These are phyloP conservation scores for Phylloporus scabripes DNA, from an alignment of 768 basidiomycete species.

Conservation along the genomic window DNA sequence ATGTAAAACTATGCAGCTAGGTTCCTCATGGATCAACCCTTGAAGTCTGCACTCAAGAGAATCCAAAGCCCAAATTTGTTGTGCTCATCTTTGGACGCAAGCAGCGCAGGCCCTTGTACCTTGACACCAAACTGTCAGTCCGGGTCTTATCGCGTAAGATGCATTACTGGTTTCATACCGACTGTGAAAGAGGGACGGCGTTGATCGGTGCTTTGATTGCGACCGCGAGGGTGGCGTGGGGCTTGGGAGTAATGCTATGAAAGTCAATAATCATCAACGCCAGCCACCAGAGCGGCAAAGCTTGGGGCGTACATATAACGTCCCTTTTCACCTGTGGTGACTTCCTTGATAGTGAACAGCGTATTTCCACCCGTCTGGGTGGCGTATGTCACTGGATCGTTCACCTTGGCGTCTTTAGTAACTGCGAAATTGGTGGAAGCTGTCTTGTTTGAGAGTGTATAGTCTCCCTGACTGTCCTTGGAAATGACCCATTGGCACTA, in stretches of 20 bases:
- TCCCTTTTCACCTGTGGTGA: constrained; percentile 1
- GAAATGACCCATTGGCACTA: constrained; percentile 10
- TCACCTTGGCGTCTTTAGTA: background rate
- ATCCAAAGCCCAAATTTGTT: background rate
- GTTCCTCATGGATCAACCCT: background rate
- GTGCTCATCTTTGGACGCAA: background rate
- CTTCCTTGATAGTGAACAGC: constrained; percentile 5
- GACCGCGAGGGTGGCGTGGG: background rate
- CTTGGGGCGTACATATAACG: background rate
- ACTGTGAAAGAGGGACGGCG: background rate
- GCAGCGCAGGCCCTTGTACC: background rate
- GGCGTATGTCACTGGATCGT: constrained; percentile 5
- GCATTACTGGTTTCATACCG: background rate
- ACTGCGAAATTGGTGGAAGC: background rate
- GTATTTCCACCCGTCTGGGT: background rate
- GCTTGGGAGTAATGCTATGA: constrained; percentile 7
- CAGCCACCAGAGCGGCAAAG: background rate
- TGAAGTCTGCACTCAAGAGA: background rate
- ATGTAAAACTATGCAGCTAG: no score
- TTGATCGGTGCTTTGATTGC: background rate
- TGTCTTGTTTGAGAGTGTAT: constrained; percentile 4
- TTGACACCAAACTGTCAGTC: background rate
- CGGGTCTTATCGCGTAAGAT: background rate
- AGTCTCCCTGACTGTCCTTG: constrained; percentile 2
- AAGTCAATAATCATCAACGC: background rate